Conservation (phyloP, 1,139 yeast species). For the Meyerozyma athensensis region DNA sequence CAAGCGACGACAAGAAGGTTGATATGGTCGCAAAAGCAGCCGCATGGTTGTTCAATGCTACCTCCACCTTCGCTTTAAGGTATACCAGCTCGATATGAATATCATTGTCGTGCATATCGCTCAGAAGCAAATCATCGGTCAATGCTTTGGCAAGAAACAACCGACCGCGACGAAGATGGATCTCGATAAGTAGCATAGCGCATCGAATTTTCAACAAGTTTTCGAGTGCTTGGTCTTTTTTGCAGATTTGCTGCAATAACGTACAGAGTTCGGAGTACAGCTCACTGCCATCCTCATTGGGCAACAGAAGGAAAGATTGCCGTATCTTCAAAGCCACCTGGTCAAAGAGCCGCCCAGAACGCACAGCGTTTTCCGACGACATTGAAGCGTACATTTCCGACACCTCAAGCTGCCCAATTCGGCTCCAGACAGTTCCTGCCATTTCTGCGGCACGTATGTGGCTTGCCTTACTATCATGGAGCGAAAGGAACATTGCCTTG, state of each 20-base stretch:
- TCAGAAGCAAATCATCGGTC: conserved; percentile 17
- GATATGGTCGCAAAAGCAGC: conserved; percentile 22
- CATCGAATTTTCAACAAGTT: neutral
- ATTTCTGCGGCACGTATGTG: conserved; percentile 46
- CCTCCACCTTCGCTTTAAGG: conserved; percentile 10
- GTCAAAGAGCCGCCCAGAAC: conserved; percentile 32
- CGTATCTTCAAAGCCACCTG: conserved; percentile 35
- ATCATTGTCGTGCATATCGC: conserved; percentile 4
- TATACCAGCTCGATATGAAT: neutral
- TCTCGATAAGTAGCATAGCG: conserved; percentile 28
- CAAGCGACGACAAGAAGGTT: conserved; percentile 14
- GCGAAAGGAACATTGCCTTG: conserved; percentile 50
- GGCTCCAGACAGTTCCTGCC: conserved; percentile 46
- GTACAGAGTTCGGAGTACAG: conserved; percentile 22
- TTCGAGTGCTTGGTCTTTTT: conserved; percentile 8
- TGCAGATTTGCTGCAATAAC: conserved; percentile 18
- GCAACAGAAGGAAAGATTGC: conserved; percentile 28
- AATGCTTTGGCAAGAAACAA: conserved; percentile 21
- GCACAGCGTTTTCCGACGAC: conserved; percentile 30
- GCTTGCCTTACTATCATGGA: conserved; percentile 26
- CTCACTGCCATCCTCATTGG: conserved; percentile 33
- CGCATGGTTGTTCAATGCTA: conserved; percentile 25
- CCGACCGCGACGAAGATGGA: conserved; percentile 35
- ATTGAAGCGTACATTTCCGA: conserved; percentile 44
- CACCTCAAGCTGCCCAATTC: conserved; percentile 44